These are phyloP conservation scores for Trichocladium uniseriatum DNA, from an alignment of 495 filamentous ascomycete species.

Conservation along the genomic window DNA sequence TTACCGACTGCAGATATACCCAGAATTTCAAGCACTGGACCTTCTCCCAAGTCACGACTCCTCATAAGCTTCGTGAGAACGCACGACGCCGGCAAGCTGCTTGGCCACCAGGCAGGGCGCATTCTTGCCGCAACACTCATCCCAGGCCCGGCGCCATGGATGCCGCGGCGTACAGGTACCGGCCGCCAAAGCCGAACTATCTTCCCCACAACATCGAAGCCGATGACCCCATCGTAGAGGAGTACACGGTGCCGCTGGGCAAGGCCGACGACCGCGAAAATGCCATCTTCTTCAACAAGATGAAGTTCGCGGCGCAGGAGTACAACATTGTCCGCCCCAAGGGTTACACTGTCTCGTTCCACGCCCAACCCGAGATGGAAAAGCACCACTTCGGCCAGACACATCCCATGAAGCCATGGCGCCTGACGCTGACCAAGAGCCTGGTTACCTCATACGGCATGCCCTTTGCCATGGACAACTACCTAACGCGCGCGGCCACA, in stretches of 20 bases:
- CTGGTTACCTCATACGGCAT: slow-evolving; percentile 90
- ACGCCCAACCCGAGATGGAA: slow-evolving; percentile 92
- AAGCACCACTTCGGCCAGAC: slow-evolving; percentile 89
- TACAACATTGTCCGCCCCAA: slow-evolving; percentile 69
- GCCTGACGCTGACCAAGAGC: slow-evolving; percentile 87
- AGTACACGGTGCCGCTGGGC: slow-evolving; percentile 50
- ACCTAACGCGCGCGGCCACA: slow-evolving; percentile 69
- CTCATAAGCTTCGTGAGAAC: no score
- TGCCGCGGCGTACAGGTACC: slow-evolving; percentile 24
- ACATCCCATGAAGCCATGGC: slow-evolving; percentile 99
- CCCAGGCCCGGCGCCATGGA: slow-evolving; percentile 17
- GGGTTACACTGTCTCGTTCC: slow-evolving; percentile 89
- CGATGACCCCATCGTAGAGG: slow-evolving; percentile 55
- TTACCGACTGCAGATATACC: no score
- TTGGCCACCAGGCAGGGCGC: not conserved
- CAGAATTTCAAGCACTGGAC: no score
- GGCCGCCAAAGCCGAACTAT: slow-evolving; percentile 42
- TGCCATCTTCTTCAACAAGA: slow-evolving; percentile 53
- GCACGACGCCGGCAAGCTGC: not conserved
- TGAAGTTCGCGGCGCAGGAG: slow-evolving; percentile 55
- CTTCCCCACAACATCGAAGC: slow-evolving; percentile 36
- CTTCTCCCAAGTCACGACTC: no score
- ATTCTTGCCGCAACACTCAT: not conserved
- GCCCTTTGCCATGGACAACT: slow-evolving; percentile 91
- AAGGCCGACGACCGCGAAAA: slow-evolving; percentile 47